These are phyloP conservation scores for Chlorociboria aeruginascens DNA, from an alignment of 495 filamentous ascomycete genomes.

Conservation along the genomic window DNA sequence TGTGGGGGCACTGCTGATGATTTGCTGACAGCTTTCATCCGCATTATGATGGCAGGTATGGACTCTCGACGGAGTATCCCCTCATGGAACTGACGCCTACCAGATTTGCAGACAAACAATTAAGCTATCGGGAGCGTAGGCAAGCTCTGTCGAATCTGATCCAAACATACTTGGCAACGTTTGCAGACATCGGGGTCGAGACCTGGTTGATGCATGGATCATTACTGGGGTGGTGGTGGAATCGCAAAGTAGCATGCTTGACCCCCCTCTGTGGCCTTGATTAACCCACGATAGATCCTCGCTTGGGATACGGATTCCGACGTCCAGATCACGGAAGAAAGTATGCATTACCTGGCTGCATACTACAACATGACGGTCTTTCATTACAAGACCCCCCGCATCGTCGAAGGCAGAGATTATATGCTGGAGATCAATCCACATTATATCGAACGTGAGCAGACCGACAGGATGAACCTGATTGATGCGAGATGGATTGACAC, in stretches of 20 bases:
- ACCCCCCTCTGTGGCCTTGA: constrained; percentile 14
- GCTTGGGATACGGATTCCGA: constrained; percentile 88
- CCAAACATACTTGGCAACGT: constrained; percentile 59
- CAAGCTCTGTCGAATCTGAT: constrained; percentile 42
- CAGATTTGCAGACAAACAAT: constrained; percentile 36
- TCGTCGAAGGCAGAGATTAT: constrained; percentile 42
- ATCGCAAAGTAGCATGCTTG: constrained; percentile 48
- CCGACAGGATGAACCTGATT: constrained; percentile 65
- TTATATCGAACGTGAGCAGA: constrained; percentile 43
- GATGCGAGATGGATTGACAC: constrained; percentile 80
- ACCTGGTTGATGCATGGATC: constrained; percentile 88
- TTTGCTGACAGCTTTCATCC: constrained; percentile 38
- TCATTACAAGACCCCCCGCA: constrained; percentile 33
- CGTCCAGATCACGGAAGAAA: constrained; percentile 58
- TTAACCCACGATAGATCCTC: constrained; percentile 33
- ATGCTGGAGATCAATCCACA: constrained; percentile 73
- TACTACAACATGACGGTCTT: constrained; percentile 55
- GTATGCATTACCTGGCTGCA: constrained; percentile 49
- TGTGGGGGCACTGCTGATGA: background rate
- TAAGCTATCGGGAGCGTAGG: constrained; percentile 35
- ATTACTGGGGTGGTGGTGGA: constrained; percentile 89
- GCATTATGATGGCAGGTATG: constrained; percentile 50
- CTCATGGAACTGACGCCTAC: constrained; percentile 5
- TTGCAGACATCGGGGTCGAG: constrained; percentile 50
- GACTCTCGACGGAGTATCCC: background rate